Conservation (phyloP, 192 early-diverging fungal genomes). For the Backusella luteola region DNA sequence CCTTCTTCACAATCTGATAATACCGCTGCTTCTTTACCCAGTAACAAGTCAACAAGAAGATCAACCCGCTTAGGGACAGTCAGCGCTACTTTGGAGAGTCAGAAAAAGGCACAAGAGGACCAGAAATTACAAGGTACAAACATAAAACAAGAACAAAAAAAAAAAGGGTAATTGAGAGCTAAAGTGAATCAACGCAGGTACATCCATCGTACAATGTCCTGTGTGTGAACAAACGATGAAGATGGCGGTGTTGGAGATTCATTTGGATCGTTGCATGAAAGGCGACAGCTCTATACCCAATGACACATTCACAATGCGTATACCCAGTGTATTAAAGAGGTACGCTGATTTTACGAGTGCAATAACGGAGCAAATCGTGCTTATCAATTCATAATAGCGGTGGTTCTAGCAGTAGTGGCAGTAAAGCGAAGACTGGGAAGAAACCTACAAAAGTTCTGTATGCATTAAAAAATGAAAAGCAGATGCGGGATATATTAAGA, state of each 20-base stretch:
- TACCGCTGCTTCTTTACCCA: not conserved
- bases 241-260: constrained; percentile 29
- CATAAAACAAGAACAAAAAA: not conserved
- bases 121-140: not conserved
- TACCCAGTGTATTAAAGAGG: not conserved
- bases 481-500: constrained; percentile 38
- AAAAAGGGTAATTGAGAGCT: not conserved
- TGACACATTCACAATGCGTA: not conserved
- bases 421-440: not conserved
- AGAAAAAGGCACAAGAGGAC: not conserved
- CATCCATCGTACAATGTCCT: constrained; percentile 34
- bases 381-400: not conserved
- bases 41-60: not conserved
- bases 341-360: not conserved
- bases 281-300: constrained; percentile 20
- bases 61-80: not conserved
- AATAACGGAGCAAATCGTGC: not conserved
- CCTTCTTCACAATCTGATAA: not conserved
- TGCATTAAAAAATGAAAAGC: constrained; percentile 39
- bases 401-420: not conserved
- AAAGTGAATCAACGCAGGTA: not conserved
- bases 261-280: constrained; percentile 34
- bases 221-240: constrained; percentile 31
- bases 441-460: constrained; percentile 47
- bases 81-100: not conserved